Base-by-base conservation (phyloP, 2,329 filamentous ascomycete species). In the Esteya vermicola region DNA sequence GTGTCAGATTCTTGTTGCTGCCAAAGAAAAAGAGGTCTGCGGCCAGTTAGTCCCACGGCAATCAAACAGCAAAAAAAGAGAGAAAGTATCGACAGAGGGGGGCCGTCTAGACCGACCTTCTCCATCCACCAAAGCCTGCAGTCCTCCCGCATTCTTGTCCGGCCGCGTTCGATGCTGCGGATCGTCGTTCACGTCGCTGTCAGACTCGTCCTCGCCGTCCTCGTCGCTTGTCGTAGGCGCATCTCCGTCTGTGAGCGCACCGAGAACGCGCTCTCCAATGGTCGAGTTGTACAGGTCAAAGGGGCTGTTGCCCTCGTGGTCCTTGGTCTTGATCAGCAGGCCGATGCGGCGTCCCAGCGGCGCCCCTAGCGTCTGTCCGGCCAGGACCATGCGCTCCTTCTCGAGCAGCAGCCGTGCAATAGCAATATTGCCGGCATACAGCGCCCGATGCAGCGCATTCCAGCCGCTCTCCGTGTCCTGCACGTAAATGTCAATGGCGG, bases 381-480 rank as follows among this genome's bases (percentile, higher is more conserved):
- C 66, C 48, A 70, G 52, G 40, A 86, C 76, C 28, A 70, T 72
- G 19, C 78, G 67, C 55, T 95, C 89, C 48, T 81, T 80, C 38
- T 81, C 75, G 47, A 98, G 67, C 25, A 98, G 75, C 18, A 85
- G 67, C 35, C 85, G 77, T 3, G 91, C 91, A 48, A 93, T 80
- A 7, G 83, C 78, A 38, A 91, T 76, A 53, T 95, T 95, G 35
- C 89, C 89, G 50, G 79, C 77, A 55, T 95, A 96, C 32, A 96
- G 67, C 8, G 88, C 85, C 51, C 91, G 75, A 55, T 98, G 91
- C 30, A 98, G 68, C 28, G 88, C 80, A 45, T 93, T 98, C 91
- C 91, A 98, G 33, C 88, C 89, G 58, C 82, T 96, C 58, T 98
- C 91, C 8, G 68, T 65, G 57, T 98, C 91, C 55, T 93, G 88